Conservation (phyloP, 2,329 filamentous ascomycete species). For the Colletotrichum sp. region DNA sequence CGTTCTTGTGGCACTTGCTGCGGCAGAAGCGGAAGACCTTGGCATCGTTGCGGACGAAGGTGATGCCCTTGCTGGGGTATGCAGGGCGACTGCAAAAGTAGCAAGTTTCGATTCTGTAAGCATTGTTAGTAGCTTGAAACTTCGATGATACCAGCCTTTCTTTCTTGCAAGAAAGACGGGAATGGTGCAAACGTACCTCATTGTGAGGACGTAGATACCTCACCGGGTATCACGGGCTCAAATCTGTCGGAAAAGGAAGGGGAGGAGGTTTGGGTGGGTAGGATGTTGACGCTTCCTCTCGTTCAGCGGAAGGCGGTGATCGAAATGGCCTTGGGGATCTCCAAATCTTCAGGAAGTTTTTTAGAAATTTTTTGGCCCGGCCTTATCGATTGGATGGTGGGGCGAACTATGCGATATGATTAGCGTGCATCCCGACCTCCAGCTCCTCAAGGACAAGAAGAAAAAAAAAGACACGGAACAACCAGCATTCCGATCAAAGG, state of each 20-base stretch:
- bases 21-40: conserved; percentile 64
- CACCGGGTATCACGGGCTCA: conserved; percentile 10
- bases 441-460: background rate
- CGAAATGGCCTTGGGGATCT: background rate
- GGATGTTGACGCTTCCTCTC: conserved; percentile 7
- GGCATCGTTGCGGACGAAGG: conserved; percentile 45
- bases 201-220: conserved; percentile 18
- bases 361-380: conserved; percentile 18
- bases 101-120: conserved; percentile 46
- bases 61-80: conserved; percentile 58
- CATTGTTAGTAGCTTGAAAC: background rate
- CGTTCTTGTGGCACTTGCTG: conserved; percentile 65
- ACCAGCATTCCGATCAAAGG: background rate
- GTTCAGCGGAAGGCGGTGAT: conserved; percentile 20
- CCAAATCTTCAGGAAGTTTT: conserved; percentile 9
- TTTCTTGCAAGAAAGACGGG: background rate
- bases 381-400: conserved; percentile 19
- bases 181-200: conserved; percentile 12
- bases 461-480: background rate
- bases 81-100: conserved; percentile 54
- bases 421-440: background rate
- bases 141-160: background rate
- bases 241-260: background rate
- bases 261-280: background rate
- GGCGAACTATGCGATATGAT: conserved; percentile 1